phyloP scores from a whole-genome alignment of 208 protist genomes.

The Crithidia bombi region DNA sequence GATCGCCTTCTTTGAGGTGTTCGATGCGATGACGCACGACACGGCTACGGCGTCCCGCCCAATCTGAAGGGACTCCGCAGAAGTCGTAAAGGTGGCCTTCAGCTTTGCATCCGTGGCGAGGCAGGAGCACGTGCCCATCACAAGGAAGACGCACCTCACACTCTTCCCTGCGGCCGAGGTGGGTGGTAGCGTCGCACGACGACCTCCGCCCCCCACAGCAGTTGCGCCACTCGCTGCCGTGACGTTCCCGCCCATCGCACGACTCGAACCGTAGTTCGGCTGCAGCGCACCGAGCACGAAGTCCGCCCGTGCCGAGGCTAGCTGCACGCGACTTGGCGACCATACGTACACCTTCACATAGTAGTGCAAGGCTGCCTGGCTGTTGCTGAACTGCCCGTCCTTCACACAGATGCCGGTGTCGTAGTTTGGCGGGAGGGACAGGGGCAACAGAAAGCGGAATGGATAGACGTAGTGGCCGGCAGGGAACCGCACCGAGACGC shows the following conservation, averaged over 20 bases:
- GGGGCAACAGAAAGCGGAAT: constrained; percentile 32
- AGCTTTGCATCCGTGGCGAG: constrained; percentile 11
- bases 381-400: constrained; percentile 33
- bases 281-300: constrained; percentile 29
- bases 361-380: constrained; percentile 28
- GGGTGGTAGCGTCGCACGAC: constrained; percentile 7
- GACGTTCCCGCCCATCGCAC: neutral
- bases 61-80: constrained; percentile 6
- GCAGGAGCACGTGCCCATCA: constrained; percentile 11
- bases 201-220: too few species aligned
- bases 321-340: neutral
- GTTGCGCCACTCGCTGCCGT: too few species aligned
- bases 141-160: constrained; percentile 6
- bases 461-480: constrained; percentile 31
- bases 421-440: constrained; percentile 32
- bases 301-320: constrained; percentile 16
- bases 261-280: constrained; percentile 1
- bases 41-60: constrained; percentile 15
- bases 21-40: constrained; percentile 13
- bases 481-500: constrained; percentile 25
- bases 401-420: constrained; percentile 30
- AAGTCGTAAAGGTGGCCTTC: constrained; percentile 9
- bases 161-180: neutral
- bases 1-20: constrained; percentile 23
- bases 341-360: constrained; percentile 38